A percentile compares a stretch with the other conserved stretches of the same genome.
phyloP scores from a whole-genome alignment of 202 grass and related monocot genomes.

The Schoenoplectus triqueter region DNA sequence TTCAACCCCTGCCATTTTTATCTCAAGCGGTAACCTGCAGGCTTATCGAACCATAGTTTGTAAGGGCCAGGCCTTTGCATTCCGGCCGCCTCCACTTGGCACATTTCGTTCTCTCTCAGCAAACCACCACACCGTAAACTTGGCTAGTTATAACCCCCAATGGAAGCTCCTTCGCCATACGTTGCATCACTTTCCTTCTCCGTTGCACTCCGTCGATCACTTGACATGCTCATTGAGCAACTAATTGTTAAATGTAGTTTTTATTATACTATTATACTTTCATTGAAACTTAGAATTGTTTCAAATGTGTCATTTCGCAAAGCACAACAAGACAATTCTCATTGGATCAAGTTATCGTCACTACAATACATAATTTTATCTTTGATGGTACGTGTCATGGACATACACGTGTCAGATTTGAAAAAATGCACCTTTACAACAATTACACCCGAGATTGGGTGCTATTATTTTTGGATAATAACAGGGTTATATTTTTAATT shows the following conservation, averaged over 20 bases:
- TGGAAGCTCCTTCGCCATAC: constrained; percentile 31
- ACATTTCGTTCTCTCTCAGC: neutral
- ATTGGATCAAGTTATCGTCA: constrained; percentile 73
- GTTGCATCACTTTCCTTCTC: neutral
- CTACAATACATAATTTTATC: constrained; percentile 82
- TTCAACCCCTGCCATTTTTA: constrained; percentile 18
- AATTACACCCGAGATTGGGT: constrained; percentile 82
- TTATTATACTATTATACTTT: neutral
- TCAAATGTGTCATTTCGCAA: constrained; percentile 62
- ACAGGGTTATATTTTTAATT: too few species aligned
- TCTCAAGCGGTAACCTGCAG: neutral
- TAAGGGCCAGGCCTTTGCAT: constrained; percentile 1
- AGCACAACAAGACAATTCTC: constrained; percentile 93
- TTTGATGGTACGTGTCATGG: constrained; percentile 85
- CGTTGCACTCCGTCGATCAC: neutral
- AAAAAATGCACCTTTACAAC: constrained; percentile 89
- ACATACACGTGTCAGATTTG: constrained; percentile 82
- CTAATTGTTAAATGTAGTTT: neutral
- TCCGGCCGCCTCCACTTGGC: neutral
- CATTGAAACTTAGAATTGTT: neutral
- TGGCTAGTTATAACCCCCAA: constrained; percentile 11
- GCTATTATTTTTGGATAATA: too few species aligned
- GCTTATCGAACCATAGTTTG: constrained; percentile 12
- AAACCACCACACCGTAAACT: constrained; percentile 20
- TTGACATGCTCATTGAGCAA: constrained; percentile 1